Conservation (phyloP, 1,139 yeast species). For the Yamadazyma blattariae region DNA sequence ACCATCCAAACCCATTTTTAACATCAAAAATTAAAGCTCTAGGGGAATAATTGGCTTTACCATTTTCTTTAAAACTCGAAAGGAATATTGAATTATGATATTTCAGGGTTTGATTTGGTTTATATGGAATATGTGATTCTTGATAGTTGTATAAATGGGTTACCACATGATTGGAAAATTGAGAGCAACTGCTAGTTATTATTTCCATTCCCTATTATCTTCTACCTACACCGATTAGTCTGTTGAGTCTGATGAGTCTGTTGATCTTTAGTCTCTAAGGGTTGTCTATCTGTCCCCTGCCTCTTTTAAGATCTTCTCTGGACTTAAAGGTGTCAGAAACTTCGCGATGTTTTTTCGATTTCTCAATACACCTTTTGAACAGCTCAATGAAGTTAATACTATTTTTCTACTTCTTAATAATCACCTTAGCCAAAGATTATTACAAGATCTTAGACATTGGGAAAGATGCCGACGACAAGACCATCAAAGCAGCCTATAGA, state of each 20-base stretch:
- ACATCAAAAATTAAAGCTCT: slow-evolving; percentile 78
- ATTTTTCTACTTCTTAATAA: slow-evolving; percentile 6
- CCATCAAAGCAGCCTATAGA: slow-evolving; percentile 85
- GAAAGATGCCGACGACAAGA: slow-evolving; percentile 69
- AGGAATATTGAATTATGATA: slow-evolving; percentile 35
- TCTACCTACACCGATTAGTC: no score
- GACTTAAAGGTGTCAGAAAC: neutral
- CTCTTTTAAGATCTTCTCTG: neutral
- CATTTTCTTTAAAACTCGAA: slow-evolving; percentile 33
- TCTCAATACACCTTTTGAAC: no score
- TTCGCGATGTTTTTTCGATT: no score
- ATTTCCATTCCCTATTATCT: slow-evolving; percentile 40
- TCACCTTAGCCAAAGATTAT: slow-evolving; percentile 20
- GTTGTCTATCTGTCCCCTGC: no score
- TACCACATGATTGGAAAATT: slow-evolving; percentile 64
- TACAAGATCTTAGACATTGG: slow-evolving; percentile 62
- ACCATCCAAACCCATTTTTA: slow-evolving; percentile 60
- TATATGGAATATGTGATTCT: slow-evolving; percentile 63
- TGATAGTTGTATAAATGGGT: slow-evolving; percentile 83
- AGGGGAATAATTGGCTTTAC: slow-evolving; percentile 68
- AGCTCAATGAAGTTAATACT: slow-evolving; percentile 6
- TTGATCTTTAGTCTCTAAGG: no score
- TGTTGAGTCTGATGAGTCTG: no score
- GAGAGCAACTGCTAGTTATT: slow-evolving; percentile 68
- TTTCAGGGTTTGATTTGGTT: slow-evolving; percentile 20